Conservation (phyloP, 2,329 filamentous ascomycete genomes). For the Claviceps capensis region DNA sequence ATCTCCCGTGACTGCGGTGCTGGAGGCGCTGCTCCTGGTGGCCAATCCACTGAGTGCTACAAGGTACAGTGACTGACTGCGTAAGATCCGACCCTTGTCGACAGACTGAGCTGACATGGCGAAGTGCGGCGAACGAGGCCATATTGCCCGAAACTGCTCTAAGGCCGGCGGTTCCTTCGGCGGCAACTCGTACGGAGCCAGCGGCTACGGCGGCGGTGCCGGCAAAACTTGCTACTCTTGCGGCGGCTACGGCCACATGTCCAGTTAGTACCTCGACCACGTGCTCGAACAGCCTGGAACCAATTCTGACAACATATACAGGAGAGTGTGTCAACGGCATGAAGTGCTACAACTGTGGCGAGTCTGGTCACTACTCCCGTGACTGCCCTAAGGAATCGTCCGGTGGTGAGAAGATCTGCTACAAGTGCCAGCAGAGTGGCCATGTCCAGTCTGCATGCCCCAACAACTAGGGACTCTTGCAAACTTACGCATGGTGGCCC, state of each 20-base stretch:
- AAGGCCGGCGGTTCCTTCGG: conserved; percentile 40
- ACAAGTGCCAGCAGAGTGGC: conserved; percentile 77
- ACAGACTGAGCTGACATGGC: neutral
- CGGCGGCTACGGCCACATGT: conserved; percentile 94
- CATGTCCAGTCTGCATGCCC: conserved; percentile 93
- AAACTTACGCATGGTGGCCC: conserved; percentile 8
- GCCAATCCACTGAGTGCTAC: conserved; percentile 66
- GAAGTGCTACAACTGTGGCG: conserved; percentile 98
- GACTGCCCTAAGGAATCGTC: conserved; percentile 91
- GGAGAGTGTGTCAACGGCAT: conserved; percentile 94
- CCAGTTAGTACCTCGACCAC: conserved; percentile 40
- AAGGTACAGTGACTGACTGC: conserved; percentile 36
- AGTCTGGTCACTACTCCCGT: conserved; percentile 87
- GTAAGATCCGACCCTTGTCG: too few relatives aligned
- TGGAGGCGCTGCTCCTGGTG: conserved; percentile 33
- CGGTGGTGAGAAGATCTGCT: conserved; percentile 88
- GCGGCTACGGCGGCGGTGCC: conserved; percentile 34
- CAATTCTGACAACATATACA: conserved; percentile 18
- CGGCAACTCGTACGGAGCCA: conserved; percentile 16
- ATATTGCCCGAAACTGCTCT: conserved; percentile 87
- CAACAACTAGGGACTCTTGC: conserved; percentile 33
- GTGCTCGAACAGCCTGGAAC: too few relatives aligned
- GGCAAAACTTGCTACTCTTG: conserved; percentile 96
- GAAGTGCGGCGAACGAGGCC: conserved; percentile 81
- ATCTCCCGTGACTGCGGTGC: conserved; percentile 76